These are phyloP conservation scores for Ophioceras dolichostomum DNA, from an alignment of 2,329 filamentous ascomycete genomes.

Conservation along the genomic window DNA sequence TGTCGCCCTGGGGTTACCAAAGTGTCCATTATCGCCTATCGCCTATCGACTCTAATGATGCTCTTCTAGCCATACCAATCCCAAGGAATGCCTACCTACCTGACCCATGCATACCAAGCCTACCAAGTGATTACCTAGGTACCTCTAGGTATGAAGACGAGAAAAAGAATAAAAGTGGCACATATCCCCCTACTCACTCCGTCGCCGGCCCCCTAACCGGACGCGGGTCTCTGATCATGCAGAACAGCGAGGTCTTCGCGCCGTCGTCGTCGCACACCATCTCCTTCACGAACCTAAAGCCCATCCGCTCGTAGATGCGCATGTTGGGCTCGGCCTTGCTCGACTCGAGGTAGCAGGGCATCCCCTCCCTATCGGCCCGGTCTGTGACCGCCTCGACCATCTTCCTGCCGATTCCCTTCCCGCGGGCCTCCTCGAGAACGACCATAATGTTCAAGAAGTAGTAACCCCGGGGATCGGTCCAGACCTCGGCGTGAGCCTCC, in stretches of 20 bases:
- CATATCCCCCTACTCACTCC: too few relatives aligned
- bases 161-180: too few relatives aligned
- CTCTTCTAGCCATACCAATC: too few relatives aligned
- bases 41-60: too few relatives aligned
- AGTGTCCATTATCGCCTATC: too few relatives aligned
- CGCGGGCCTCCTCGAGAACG: conserved; percentile 51
- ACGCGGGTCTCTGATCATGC: conserved; percentile 31
- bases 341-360: conserved; percentile 59
- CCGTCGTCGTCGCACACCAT: conserved; percentile 56
- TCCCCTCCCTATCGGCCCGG: conserved; percentile 50
- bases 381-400: conserved; percentile 52
- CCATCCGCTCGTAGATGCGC: conserved; percentile 57
- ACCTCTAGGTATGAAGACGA: too few relatives aligned
- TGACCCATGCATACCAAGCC: too few relatives aligned
- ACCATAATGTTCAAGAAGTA: conserved; percentile 70
- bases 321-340: conserved; percentile 56
- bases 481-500: conserved; percentile 46
- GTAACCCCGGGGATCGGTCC: conserved; percentile 55
- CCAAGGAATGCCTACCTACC: too few relatives aligned
- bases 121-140: too few relatives aligned
- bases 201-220: neutral
- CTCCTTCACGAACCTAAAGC: conserved; percentile 51
- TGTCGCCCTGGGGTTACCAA: too few relatives aligned
- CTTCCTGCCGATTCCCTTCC: conserved; percentile 51
- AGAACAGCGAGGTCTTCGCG: conserved; percentile 37